phyloP scores from a whole-genome alignment of 768 basidiomycete species.

The Collybia mongolica region DNA sequence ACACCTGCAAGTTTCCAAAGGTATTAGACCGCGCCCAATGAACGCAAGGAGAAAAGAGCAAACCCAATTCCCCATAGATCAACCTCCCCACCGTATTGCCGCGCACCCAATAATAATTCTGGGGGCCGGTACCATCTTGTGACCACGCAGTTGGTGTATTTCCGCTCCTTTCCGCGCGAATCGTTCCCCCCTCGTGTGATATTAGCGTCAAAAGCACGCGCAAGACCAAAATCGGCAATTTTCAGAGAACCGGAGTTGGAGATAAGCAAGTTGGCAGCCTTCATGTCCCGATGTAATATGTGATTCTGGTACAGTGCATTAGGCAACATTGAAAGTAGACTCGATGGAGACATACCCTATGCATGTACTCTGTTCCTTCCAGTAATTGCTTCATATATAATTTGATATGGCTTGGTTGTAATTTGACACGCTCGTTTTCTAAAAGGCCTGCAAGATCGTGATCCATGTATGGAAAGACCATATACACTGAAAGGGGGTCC shows the following conservation, averaged over 20 bases:
- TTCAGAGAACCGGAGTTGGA: slow-evolving; percentile 80
- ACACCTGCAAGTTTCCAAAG: slow-evolving; percentile 51
- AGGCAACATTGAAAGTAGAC: slow-evolving; percentile 2
- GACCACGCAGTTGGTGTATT: slow-evolving; percentile 95
- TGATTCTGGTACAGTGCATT: slow-evolving; percentile 63
- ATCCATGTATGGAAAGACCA: slow-evolving; percentile 99
- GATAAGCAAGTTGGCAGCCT: slow-evolving; percentile 95
- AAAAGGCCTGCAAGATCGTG: slow-evolving; percentile 95
- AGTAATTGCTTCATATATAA: slow-evolving; percentile 94
- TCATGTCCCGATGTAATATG: slow-evolving; percentile 98
- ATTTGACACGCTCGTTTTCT: slow-evolving; percentile 86
- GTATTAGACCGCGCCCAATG: background rate
- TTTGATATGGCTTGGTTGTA: slow-evolving; percentile 87
- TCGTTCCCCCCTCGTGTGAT: slow-evolving; percentile 36
- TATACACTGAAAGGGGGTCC: slow-evolving; percentile 84
- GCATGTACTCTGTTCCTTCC: slow-evolving; percentile 97
- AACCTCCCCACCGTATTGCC: slow-evolving; percentile 89
- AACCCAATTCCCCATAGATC: slow-evolving; percentile 99
- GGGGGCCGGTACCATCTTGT: slow-evolving; percentile 95
- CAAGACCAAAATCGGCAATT: slow-evolving; percentile 96
- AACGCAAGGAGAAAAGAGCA: slow-evolving; percentile 21
- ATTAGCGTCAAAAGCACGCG: slow-evolving; percentile 70
- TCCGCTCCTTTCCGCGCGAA: slow-evolving; percentile 51
- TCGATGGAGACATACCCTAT: slow-evolving; percentile 60
- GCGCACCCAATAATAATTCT: slow-evolving; percentile 85